Evolutionary conservation across 2,329 filamentous ascomycete species (phyloP).

Genomic region (Tolypocladium album): DNA sequence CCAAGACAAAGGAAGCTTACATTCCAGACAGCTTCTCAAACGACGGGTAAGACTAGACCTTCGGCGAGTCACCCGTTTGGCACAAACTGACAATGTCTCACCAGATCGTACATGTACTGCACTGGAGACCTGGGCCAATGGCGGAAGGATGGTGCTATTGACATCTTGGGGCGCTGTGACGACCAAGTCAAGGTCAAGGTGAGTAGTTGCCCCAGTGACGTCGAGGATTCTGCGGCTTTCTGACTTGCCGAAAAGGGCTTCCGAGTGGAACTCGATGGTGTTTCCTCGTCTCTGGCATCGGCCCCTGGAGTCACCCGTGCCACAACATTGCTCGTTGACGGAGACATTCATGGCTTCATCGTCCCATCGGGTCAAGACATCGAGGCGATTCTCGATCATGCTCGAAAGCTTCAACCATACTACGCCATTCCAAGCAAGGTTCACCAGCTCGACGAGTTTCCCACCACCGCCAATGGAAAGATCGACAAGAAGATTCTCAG

Average conservation of each 20-base stretch:
- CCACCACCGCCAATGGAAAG: constrained; percentile 45
- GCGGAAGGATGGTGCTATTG: constrained; percentile 39
- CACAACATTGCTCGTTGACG: constrained; percentile 34
- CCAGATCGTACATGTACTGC: constrained; percentile 42
- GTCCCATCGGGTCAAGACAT: constrained; percentile 23
- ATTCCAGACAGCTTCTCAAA: constrained; percentile 37
- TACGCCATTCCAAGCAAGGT: constrained; percentile 41
- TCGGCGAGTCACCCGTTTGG: not conserved
- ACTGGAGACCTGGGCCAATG: constrained; percentile 49
- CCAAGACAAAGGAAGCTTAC: constrained; percentile 38
- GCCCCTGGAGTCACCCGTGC: constrained; percentile 35
- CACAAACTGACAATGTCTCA: constrained; percentile 4
- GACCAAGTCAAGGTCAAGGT: constrained; percentile 53
- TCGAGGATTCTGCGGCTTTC: not conserved
- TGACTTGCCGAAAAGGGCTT: constrained; percentile 31
- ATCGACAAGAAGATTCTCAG: constrained; percentile 39
- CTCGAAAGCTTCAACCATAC: constrained; percentile 36
- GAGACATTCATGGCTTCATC: constrained; percentile 40
- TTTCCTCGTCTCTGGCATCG: constrained; percentile 37
- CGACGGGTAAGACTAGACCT: constrained; percentile 29
- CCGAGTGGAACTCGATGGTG: constrained; percentile 49
- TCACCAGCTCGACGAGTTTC: constrained; percentile 30
- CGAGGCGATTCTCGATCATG: constrained; percentile 26
- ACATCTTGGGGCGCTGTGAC: constrained; percentile 46
- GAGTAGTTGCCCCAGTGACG: constrained; percentile 2